Conservation (phyloP, 140 eudicot species). For the Stevia rebaudiana region DNA sequence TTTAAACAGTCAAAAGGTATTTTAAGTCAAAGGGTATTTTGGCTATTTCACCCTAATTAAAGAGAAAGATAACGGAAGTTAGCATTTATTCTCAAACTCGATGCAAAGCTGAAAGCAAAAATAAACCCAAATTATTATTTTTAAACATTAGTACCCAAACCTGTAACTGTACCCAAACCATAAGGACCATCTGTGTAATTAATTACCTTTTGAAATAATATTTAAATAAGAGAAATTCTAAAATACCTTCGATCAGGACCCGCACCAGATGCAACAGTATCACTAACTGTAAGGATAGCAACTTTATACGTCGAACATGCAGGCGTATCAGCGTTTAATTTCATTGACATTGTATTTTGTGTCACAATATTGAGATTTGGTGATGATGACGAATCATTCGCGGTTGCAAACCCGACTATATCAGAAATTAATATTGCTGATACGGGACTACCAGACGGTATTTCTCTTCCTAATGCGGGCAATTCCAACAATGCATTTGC, state of each 20-base stretch:
- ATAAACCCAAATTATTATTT: no score
- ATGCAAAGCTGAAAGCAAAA: no score
- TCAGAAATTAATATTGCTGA: constrained; percentile 64
- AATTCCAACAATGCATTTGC: constrained; percentile 85
- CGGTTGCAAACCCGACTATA: constrained; percentile 29
- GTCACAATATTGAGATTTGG: constrained; percentile 16
- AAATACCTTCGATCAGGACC: constrained; percentile 91
- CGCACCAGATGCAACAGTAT: constrained; percentile 75
- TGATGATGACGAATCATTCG: constrained; percentile 19
- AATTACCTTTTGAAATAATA: no score
- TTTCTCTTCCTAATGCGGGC: constrained; percentile 46
- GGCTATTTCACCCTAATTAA: no score
- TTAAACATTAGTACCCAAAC: no score
- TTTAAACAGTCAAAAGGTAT: no score
- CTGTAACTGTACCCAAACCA: no score
- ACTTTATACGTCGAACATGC: constrained; percentile 44
- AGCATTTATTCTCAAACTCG: no score
- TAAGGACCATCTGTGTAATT: no score
- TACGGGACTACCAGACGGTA: constrained; percentile 55
- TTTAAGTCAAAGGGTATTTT: no score
- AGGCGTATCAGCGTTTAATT: constrained; percentile 20
- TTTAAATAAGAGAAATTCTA: constrained; percentile 1
- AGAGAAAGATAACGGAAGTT: no score
- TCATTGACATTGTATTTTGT: constrained; percentile 23
- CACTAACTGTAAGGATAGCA: constrained; percentile 88